Percentiles rank a stretch among this genome's conserved stretches.
Conservation (phyloP, 2,329 filamentous ascomycete species). For the Ascochyta lentis region DNA sequence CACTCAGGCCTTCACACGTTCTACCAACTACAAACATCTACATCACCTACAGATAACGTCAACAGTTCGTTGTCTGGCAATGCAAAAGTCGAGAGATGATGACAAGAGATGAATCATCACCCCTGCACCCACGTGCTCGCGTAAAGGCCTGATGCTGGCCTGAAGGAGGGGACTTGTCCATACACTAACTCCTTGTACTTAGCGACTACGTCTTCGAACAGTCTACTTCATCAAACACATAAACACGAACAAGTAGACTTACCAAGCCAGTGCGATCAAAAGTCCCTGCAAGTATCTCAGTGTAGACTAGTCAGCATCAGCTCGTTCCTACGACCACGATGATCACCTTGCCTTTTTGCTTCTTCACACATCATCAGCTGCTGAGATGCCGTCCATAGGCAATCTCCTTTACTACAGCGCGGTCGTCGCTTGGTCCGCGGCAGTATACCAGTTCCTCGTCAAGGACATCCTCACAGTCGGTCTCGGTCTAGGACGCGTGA, state of each 20-base stretch:
- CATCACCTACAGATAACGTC: not conserved
- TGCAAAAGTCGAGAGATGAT: not conserved
- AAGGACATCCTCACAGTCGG: conserved; percentile 32
- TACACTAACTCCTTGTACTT: conserved; percentile 5
- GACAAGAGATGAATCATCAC: not conserved
- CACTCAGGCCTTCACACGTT: conserved; percentile 24
- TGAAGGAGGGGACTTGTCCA: not conserved
- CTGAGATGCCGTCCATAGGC: conserved; percentile 7
- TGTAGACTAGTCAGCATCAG: not conserved
- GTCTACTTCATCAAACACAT: no score
- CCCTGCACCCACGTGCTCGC: conserved; percentile 17
- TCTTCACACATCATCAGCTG: not conserved
- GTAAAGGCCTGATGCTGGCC: conserved; percentile 10
- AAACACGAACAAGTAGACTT: no score
- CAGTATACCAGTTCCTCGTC: conserved; percentile 37
- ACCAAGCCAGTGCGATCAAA: no score
- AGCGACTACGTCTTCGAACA: no score
- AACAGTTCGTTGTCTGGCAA: not conserved
- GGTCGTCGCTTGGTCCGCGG: conserved; percentile 32
- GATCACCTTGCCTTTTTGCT: not conserved
- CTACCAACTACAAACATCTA: not conserved
- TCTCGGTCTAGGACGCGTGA: conserved; percentile 35
- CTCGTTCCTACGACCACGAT: not conserved
- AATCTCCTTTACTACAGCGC: conserved; percentile 16
- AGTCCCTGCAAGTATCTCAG: no score